These are phyloP conservation scores for Cupressus sempervirens DNA, from an alignment of 75 land plant genomes.

Conservation along the genomic window DNA sequence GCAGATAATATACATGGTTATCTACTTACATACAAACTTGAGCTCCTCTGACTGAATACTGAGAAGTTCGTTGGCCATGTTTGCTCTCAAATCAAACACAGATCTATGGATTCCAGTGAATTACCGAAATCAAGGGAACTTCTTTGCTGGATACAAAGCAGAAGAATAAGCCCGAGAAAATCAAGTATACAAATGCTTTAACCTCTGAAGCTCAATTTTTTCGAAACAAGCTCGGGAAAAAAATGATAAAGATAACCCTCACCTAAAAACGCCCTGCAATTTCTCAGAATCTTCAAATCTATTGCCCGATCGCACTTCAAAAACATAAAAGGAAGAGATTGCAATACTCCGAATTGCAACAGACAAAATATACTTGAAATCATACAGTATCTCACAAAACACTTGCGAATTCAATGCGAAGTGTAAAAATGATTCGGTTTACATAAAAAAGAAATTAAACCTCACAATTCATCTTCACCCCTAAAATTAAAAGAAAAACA, in stretches of 20 bases:
- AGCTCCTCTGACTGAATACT: constrained; percentile 53
- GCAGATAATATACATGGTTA: background rate
- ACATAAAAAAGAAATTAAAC: background rate
- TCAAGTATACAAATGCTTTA: background rate
- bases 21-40: constrained; percentile 31
- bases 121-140: background rate
- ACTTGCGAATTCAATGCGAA: background rate
- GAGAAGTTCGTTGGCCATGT: constrained; percentile 28
- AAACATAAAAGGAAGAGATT: background rate
- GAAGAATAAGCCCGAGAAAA: background rate
- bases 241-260: background rate
- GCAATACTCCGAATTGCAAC: background rate
- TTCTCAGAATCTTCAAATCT: background rate
- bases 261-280: background rate
- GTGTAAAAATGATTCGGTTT: background rate
- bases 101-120: background rate
- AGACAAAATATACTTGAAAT: background rate
- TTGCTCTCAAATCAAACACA: background rate
- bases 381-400: background rate
- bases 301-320: background rate
- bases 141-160: background rate
- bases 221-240: background rate
- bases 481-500: no score
- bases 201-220: background rate
- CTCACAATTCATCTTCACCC: no score